phyloP scores from a whole-genome alignment of 108 stramenopile species.

The Nitzschia palea region DNA sequence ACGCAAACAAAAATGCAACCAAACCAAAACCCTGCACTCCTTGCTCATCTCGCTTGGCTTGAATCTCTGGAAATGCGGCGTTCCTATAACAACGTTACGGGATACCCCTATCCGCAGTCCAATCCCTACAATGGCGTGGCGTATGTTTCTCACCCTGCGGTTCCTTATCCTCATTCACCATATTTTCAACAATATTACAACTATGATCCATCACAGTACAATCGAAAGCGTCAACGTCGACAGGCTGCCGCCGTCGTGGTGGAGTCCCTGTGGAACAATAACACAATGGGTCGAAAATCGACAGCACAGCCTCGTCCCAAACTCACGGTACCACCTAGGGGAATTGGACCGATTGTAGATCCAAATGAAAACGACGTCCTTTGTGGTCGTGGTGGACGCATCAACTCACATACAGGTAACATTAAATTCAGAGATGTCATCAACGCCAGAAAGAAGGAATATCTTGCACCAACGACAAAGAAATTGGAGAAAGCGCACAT shows the following conservation, averaged over 20 bases:
- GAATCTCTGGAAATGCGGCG: constrained; percentile 13
- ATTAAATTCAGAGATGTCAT: constrained; percentile 78
- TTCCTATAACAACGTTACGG: constrained; percentile 13
- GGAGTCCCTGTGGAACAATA: constrained; percentile 21
- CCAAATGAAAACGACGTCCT: constrained; percentile 59
- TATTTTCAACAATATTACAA: neutral
- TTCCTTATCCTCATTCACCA: constrained; percentile 8
- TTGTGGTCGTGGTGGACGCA: constrained; percentile 75
- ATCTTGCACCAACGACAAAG: constrained; percentile 70
- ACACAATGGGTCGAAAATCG: constrained; percentile 34
- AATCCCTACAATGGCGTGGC: neutral
- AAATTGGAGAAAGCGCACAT: constrained; percentile 86
- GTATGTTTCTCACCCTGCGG: constrained; percentile 13
- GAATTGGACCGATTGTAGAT: constrained; percentile 52
- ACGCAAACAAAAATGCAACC: no score
- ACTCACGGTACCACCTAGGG: constrained; percentile 39
- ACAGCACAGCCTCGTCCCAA: constrained; percentile 57
- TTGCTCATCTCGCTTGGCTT: no score
- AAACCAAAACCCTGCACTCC: neutral
- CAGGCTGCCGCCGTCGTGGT: constrained; percentile 33
- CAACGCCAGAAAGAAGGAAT: constrained; percentile 57
- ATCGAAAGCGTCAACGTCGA: constrained; percentile 32
- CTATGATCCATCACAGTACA: constrained; percentile 19
- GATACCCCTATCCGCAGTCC: neutral
- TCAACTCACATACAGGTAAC: constrained; percentile 88